These are phyloP conservation scores for Fusarium lateritium DNA, from an alignment of 2,329 filamentous ascomycete genomes.

Conservation along the genomic window DNA sequence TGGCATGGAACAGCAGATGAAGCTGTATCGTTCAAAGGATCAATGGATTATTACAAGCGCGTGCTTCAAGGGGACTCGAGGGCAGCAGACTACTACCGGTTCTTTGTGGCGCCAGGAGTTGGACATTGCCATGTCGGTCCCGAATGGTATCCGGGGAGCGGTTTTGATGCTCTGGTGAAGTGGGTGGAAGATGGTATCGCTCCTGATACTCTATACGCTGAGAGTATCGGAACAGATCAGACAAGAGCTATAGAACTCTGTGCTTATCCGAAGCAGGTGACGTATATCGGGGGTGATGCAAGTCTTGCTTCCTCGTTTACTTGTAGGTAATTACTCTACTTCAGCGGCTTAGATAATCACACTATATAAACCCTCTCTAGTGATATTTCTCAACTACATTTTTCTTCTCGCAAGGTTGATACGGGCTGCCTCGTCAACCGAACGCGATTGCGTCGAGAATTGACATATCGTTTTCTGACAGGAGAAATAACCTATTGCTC, in stretches of 20 bases:
- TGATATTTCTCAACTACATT: too few species aligned
- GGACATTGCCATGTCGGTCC: slow-evolving; percentile 20
- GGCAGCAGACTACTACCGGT: slow-evolving; percentile 27
- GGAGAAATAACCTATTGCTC: too few species aligned
- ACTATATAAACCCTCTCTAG: too few species aligned
- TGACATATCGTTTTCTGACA: too few species aligned
- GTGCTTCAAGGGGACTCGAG: slow-evolving; percentile 6
- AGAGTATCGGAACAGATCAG: slow-evolving; percentile 4
- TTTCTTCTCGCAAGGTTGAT: too few species aligned
- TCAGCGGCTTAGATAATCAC: too few species aligned
- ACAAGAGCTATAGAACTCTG: slow-evolving; percentile 16
- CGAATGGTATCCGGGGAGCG: slow-evolving; percentile 23
- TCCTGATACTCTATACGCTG: slow-evolving; percentile 29
- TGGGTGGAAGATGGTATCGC: slow-evolving; percentile 35
- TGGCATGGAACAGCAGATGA: slow-evolving; percentile 44
- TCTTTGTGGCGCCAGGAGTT: slow-evolving; percentile 37
- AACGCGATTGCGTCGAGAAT: too few species aligned
- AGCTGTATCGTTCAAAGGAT: slow-evolving; percentile 23
- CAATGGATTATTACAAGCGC: slow-evolving; percentile 29
- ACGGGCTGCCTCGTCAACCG: too few species aligned
- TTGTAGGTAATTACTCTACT: slow-evolving; percentile 12
- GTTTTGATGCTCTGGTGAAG: slow-evolving; percentile 17
- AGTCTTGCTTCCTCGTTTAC: slow-evolving; percentile 18
- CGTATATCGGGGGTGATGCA: slow-evolving; percentile 7
- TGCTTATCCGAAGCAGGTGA: slow-evolving; percentile 25